Conservation (phyloP, 768 basidiomycete genomes). For the Lactifluus piperatus region DNA sequence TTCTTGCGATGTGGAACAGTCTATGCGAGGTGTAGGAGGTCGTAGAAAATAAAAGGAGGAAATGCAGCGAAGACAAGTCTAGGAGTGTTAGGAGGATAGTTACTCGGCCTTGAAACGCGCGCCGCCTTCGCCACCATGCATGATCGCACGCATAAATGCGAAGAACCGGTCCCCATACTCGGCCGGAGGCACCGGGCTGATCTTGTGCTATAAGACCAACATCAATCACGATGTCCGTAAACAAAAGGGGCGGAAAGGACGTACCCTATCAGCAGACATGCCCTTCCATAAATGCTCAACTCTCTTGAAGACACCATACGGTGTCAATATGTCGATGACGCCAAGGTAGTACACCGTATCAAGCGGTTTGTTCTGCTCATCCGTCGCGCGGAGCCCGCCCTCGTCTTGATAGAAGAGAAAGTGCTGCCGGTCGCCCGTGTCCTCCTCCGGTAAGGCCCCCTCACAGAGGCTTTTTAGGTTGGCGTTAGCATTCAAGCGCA, state of each 20-base stretch:
- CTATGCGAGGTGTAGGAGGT: neutral
- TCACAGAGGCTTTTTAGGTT: slow-evolving; percentile 25
- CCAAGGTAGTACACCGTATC: slow-evolving; percentile 90
- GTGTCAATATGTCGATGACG: slow-evolving; percentile 94
- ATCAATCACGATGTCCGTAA: slow-evolving; percentile 4
- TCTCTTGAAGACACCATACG: slow-evolving; percentile 69
- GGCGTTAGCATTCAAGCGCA: slow-evolving; percentile 50
- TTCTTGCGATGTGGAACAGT: neutral
- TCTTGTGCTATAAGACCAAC: slow-evolving; percentile 60
- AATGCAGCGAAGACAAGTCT: neutral
- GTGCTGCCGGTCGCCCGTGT: slow-evolving; percentile 55
- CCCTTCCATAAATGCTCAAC: slow-evolving; percentile 92
- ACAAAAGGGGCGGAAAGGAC: slow-evolving; percentile 28
- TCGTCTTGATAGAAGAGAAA: slow-evolving; percentile 97
- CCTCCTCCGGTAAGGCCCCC: slow-evolving; percentile 52
- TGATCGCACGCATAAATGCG: slow-evolving; percentile 73
- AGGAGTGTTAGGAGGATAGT: neutral
- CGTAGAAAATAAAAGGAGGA: neutral
- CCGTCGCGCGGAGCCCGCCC: slow-evolving; percentile 83
- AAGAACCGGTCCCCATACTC: slow-evolving; percentile 91
- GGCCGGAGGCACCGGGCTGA: slow-evolving; percentile 81
- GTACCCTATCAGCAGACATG: slow-evolving; percentile 72
- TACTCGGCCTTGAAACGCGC: slow-evolving; percentile 40
- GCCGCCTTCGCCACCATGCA: slow-evolving; percentile 71
- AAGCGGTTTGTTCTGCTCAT: slow-evolving; percentile 67